Percentiles rank a stretch among this genome's conserved stretches.
Evolutionary conservation across 352 stramenopile species (phyloP).

Genomic region (Elongisporangium prolatum): DNA sequence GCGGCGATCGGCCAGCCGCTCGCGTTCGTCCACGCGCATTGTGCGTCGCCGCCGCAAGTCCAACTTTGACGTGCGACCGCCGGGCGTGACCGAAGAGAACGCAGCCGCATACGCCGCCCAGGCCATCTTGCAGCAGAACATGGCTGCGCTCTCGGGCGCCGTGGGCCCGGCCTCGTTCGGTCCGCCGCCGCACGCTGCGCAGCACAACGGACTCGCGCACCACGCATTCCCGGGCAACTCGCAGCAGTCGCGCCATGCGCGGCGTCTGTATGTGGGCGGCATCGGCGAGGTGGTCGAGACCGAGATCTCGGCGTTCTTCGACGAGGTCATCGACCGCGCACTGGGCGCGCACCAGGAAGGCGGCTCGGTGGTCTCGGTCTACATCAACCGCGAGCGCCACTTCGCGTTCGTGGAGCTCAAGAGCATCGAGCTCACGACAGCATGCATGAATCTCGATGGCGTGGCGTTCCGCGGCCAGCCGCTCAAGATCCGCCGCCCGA

Average conservation of each 20-base stretch:
- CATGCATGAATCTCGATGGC: constrained; percentile 95
- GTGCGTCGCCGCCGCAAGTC: constrained; percentile 64
- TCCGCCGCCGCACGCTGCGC: constrained; percentile 13
- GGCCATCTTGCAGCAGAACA: constrained; percentile 81
- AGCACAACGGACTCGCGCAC: background rate
- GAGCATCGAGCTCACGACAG: constrained; percentile 94
- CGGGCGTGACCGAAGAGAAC: constrained; percentile 79
- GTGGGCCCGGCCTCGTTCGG: constrained; percentile 66
- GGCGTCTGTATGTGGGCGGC: constrained; percentile 96
- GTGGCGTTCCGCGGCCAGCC: constrained; percentile 92
- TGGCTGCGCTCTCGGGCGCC: constrained; percentile 56
- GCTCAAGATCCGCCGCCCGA: constrained; percentile 96
- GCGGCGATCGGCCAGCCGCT: constrained; percentile 34
- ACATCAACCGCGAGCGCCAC: constrained; percentile 95
- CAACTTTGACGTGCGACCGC: constrained; percentile 81
- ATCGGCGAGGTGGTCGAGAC: constrained; percentile 77
- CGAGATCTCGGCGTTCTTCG: constrained; percentile 91
- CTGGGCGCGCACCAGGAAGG: constrained; percentile 72
- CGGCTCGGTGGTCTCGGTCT: constrained; percentile 84
- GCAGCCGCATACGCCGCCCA: constrained; percentile 79
- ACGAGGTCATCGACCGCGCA: constrained; percentile 87
- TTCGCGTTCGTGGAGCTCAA: constrained; percentile 98
- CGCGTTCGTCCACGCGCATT: constrained; percentile 35
- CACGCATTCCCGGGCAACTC: constrained; percentile 41
- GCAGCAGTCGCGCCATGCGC: constrained; percentile 94